A percentile compares a stretch with the other conserved stretches of the same genome.
Evolutionary conservation across 164 flowering plant species (phyloP).

Genomic region (Vitis amurensis): DNA sequence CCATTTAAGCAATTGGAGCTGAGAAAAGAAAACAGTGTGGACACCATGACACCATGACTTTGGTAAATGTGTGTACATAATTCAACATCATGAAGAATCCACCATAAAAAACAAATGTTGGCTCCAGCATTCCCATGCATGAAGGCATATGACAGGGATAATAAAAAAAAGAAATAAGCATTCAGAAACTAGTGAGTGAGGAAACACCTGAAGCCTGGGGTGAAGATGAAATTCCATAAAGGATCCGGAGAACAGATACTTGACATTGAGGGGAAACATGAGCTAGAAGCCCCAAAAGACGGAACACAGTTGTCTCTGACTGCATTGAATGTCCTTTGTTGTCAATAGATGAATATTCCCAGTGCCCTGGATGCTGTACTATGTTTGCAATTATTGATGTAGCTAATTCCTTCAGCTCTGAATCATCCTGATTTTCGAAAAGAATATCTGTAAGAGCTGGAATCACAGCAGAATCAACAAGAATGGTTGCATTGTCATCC

Average conservation of each 20-base stretch:
- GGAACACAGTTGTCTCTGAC: slow-evolving; percentile 39
- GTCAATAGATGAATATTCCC: slow-evolving; percentile 57
- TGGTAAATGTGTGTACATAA: background rate
- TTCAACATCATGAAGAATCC: background rate
- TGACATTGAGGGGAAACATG: slow-evolving; percentile 42
- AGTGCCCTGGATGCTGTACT: slow-evolving; percentile 47
- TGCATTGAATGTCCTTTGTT: slow-evolving; percentile 44
- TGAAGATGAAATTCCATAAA: slow-evolving; percentile 56
- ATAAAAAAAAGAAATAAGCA: background rate
- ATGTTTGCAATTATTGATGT: slow-evolving; percentile 20
- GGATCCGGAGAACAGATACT: slow-evolving; percentile 43
- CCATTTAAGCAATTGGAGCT: background rate
- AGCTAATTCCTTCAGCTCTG: slow-evolving; percentile 18
- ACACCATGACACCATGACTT: background rate
- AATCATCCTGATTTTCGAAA: slow-evolving; percentile 17
- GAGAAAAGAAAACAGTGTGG: background rate
- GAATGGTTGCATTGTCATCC: slow-evolving; percentile 60
- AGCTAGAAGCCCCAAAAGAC: slow-evolving; percentile 36
- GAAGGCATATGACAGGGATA: background rate
- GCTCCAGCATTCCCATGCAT: background rate
- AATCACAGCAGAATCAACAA: slow-evolving; percentile 52
- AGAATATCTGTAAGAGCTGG: slow-evolving; percentile 43
- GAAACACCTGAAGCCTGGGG: slow-evolving; percentile 64
- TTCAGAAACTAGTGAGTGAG: background rate
- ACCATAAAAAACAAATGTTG: background rate